Conservation (phyloP, 2,329 filamentous ascomycete species). For the Arthrobotrys megalospora region DNA sequence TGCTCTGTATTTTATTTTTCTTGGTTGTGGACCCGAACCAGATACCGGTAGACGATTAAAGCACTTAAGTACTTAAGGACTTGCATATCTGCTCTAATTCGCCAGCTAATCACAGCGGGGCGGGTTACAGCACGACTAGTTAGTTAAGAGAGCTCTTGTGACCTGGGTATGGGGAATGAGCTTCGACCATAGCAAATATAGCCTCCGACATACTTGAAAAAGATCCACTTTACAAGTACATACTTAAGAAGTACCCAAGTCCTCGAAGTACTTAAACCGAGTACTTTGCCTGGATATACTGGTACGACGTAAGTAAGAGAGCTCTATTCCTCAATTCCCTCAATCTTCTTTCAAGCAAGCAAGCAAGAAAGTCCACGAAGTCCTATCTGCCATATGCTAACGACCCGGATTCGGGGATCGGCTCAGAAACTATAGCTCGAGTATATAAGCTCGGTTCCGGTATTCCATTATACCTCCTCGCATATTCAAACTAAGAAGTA, state of each 20-base stretch:
- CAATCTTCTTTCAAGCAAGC: slow-evolving; percentile 38
- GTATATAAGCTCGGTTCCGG: slow-evolving; percentile 27
- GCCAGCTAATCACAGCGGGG: slow-evolving; percentile 46
- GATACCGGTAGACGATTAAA: slow-evolving; percentile 19
- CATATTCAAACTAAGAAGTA: slow-evolving; percentile 29
- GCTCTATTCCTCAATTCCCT: slow-evolving; percentile 35
- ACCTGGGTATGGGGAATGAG: slow-evolving; percentile 17
- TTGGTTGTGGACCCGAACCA: slow-evolving; percentile 28
- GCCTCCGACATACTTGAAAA: slow-evolving; percentile 8
- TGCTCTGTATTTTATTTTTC: slow-evolving; percentile 25
- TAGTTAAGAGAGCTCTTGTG: slow-evolving; percentile 57
- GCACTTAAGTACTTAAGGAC: slow-evolving; percentile 31
- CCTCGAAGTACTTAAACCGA: slow-evolving; percentile 19
- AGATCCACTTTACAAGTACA: slow-evolving; percentile 24
- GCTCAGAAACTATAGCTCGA: slow-evolving; percentile 12
- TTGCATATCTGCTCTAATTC: slow-evolving; percentile 41
- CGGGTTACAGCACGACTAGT: slow-evolving; percentile 51
- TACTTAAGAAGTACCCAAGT: slow-evolving; percentile 5
- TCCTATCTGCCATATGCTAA: slow-evolving; percentile 5
- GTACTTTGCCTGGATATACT: slow-evolving; percentile 32
- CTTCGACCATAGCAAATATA: slow-evolving; percentile 33
- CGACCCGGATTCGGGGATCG: slow-evolving; percentile 1
- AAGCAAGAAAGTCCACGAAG: not conserved
- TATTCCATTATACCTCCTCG: slow-evolving; percentile 13
- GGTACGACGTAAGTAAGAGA: slow-evolving; percentile 35